phyloP scores from a whole-genome alignment of 2,329 filamentous ascomycete species.

The Fusarium sp. region DNA sequence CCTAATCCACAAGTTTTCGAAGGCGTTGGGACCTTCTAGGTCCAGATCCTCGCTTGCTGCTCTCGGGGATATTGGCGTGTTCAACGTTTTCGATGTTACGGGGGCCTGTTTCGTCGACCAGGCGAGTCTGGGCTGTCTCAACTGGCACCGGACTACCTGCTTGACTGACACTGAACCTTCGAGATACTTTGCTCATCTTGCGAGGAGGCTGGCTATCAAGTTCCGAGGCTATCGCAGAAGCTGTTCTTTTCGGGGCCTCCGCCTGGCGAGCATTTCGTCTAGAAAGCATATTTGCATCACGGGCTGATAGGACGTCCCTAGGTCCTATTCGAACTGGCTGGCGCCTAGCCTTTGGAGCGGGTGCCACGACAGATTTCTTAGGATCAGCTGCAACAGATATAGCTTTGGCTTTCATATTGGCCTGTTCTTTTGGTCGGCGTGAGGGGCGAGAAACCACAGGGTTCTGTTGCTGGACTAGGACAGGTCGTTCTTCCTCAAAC shows the following conservation, averaged over 20 bases:
- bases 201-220: slow-evolving; percentile 1
- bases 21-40: slow-evolving; percentile 25
- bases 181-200: slow-evolving; percentile 34
- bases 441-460: not conserved
- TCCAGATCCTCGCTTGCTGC: slow-evolving; percentile 4
- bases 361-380: not conserved
- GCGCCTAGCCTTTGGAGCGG: not conserved
- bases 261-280: slow-evolving; percentile 1
- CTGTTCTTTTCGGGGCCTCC: slow-evolving; percentile 10
- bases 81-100: not conserved
- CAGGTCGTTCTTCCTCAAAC: not conserved
- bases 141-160: slow-evolving; percentile 49
- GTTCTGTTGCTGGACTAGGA: not conserved
- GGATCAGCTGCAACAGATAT: not conserved
- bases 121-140: slow-evolving; percentile 4
- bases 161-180: slow-evolving; percentile 49
- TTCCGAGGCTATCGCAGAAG: not conserved
- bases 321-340: not conserved
- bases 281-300: slow-evolving; percentile 29
- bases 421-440: not conserved
- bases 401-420: not conserved
- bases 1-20: slow-evolving; percentile 23
- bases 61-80: not conserved
- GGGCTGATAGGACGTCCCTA: slow-evolving; percentile 15
- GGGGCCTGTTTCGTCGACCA: not conserved